Evolutionary conservation across 805 yeast species (phyloP), one percentile per base, ranked within the genome.

Genomic region (Saccharomyces jurei): DNA sequence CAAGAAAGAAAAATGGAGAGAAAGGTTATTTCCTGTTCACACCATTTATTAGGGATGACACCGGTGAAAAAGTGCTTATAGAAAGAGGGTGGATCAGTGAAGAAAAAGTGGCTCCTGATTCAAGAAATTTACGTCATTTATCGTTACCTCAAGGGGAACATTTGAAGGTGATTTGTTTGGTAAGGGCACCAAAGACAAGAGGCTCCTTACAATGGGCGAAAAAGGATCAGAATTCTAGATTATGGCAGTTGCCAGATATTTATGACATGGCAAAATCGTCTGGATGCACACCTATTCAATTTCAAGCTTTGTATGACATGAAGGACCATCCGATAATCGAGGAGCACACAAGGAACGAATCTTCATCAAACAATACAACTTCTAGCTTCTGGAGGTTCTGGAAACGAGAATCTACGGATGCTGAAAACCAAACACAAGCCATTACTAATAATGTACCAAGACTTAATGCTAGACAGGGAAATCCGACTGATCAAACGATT

Each of bases 31-130:
- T 81, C 26, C 77, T 92, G 5, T 81, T 87, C 30, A 86, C 95
- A 5, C 98, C 99, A 11, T 81, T 94, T 63, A 78, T 82, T 26
- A 81, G 96, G 56, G 74, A 81, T 3, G 83, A 81, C 57, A 67
- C 71, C 13, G 73, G 71, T 1, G 80, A 84, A 50, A 91, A 87
- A 52, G 74, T 94, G 17, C 73, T 94, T 52, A 79, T 94, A 29
- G 95, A 89, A 67, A 80, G 99, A 60, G 99, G 99, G 14, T 94
- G 97, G 96, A 82, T 94, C 49, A 73, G 81, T 27, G 89, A 86
- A 60, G 87, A 82, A 13, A 81, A 81, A 71, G 67, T 74, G 2
- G 68, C 73, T n/a, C 84, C 96, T 76, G 56, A 77, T 54, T 60
- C 75, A 60, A 61, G 87, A 81, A 71, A 71, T 11, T 75, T 91